Percentiles rank a stretch among this genome's conserved stretches.
Conservation (phyloP, 768 basidiomycete genomes). For the Boletales sp. region DNA sequence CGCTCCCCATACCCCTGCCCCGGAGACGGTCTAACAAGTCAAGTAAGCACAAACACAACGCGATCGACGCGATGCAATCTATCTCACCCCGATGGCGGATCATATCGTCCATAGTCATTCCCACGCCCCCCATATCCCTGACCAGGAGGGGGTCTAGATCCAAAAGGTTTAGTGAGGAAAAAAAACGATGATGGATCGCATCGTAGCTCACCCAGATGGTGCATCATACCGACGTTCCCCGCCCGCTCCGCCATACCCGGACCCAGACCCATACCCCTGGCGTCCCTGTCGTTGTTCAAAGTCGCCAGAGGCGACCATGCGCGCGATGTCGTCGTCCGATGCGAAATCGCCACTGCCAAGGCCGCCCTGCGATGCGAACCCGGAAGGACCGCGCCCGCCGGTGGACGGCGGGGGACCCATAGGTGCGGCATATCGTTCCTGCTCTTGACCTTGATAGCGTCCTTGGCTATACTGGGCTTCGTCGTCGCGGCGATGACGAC, state of each 20-base stretch:
- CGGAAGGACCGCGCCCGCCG: slow-evolving; percentile 1
- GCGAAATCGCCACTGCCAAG: slow-evolving; percentile 26
- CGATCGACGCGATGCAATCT: neutral
- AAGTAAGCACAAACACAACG: neutral
- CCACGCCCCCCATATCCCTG: neutral
- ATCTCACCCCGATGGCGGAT: slow-evolving; percentile 15
- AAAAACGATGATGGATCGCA: neutral
- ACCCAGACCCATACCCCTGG: neutral
- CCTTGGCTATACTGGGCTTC: neutral
- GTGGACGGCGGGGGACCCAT: neutral
- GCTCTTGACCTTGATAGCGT: neutral
- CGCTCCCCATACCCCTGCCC: slow-evolving; percentile 2
- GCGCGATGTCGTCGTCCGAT: slow-evolving; percentile 23
- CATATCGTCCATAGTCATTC: neutral
- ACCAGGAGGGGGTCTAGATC: neutral
- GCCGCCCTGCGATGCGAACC: slow-evolving; percentile 7
- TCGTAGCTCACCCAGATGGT: slow-evolving; percentile 13
- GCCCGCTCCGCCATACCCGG: neutral
- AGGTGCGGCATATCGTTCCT: neutral
- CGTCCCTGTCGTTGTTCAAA: neutral
- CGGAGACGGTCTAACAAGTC: slow-evolving; percentile 6
- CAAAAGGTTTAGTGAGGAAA: neutral
- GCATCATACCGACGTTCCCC: slow-evolving; percentile 1
- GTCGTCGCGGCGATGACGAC: neutral
- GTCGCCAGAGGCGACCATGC: slow-evolving; percentile 17